phyloP scores from a whole-genome alignment of 2,329 filamentous ascomycete species.

The Sporothrix mexicana region DNA sequence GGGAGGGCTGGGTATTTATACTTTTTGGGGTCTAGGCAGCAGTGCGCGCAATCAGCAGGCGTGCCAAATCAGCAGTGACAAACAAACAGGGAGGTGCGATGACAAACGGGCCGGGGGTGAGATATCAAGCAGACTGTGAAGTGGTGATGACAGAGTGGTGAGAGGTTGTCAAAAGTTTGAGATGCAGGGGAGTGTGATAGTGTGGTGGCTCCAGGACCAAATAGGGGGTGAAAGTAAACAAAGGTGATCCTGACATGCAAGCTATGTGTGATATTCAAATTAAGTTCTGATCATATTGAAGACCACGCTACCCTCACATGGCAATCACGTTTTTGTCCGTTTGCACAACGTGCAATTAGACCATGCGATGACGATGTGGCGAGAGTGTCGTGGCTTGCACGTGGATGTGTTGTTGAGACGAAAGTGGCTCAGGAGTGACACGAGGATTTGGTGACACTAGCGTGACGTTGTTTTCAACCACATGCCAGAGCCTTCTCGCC shows the following conservation, averaged over 20 bases:
- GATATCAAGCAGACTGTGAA: neutral
- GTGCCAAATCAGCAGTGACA: neutral
- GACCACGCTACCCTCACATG: neutral
- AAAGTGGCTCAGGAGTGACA: neutral
- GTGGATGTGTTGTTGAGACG: neutral
- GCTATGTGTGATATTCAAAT: too few species aligned
- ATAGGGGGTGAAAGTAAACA: neutral
- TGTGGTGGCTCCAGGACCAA: too few species aligned
- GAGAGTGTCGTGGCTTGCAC: neutral
- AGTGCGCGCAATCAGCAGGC: neutral
- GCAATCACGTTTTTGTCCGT: neutral
- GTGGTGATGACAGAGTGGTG: neutral
- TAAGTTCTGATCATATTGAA: neutral
- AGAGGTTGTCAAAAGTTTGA: too few species aligned
- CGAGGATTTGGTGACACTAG: too few species aligned
- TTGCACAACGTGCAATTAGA: too few species aligned
- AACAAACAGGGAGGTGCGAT: neutral
- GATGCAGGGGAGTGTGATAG: neutral
- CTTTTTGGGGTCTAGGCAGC: neutral
- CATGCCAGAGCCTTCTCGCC: neutral
- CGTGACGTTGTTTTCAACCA: neutral
- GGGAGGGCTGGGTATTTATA: neutral
- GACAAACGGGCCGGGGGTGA: constrained; percentile 6
- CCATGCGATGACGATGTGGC: too few species aligned
- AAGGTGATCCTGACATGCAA: neutral